These are phyloP conservation scores for Vitis hybrid DNA, from an alignment of 177 flowering plant genomes.

Conservation along the genomic window DNA sequence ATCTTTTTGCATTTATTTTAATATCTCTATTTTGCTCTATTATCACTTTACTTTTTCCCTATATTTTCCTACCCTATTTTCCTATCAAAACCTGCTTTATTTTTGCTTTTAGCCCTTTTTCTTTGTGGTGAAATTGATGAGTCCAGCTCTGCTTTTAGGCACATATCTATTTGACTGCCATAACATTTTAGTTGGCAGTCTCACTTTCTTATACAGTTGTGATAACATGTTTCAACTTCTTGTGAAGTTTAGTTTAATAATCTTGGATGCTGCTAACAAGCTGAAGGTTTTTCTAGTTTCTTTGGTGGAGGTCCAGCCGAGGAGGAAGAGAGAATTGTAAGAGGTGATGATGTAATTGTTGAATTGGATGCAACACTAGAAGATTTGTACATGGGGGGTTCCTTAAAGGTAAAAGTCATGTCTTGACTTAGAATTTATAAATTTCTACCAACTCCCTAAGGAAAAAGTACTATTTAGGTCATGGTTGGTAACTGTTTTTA, in stretches of 20 bases:
- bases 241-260: not conserved
- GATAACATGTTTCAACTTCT: not conserved
- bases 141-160: too few relatives aligned
- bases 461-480: not conserved
- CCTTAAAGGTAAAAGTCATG: slow-evolving; percentile 63
- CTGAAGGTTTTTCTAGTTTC: slow-evolving; percentile 43
- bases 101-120: too few relatives aligned
- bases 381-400: slow-evolving; percentile 97
- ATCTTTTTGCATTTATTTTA: too few relatives aligned
- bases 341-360: slow-evolving; percentile 98
- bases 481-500: too few relatives aligned
- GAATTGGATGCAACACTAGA: slow-evolving; percentile 88
- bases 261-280: slow-evolving; percentile 11
- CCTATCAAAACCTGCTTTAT: too few relatives aligned
- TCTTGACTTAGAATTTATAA: not conserved
- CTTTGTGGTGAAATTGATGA: too few relatives aligned
- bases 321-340: slow-evolving; percentile 80
- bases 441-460: not conserved
- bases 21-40: too few relatives aligned
- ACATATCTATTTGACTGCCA: not conserved
- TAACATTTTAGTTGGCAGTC: not conserved
- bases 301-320: slow-evolving; percentile 78
- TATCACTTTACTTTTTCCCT: too few relatives aligned
- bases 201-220: not conserved
- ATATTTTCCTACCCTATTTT: too few relatives aligned